Base-by-base conservation (phyloP, 2,329 filamentous ascomycete genomes). In the Fulvia fulva region DNA sequence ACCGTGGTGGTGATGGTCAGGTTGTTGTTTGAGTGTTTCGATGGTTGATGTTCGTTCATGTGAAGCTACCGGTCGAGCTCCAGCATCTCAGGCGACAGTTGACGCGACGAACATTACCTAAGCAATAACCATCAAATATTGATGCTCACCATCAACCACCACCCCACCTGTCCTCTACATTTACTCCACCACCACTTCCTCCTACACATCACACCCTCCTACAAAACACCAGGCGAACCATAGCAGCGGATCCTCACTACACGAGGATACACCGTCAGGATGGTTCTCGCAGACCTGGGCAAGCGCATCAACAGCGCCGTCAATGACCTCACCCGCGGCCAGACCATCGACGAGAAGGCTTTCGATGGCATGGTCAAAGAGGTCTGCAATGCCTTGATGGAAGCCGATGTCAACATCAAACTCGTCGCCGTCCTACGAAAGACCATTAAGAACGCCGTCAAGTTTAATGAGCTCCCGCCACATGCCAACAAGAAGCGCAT, bases 281-380 rank as follows among this genome's bases (percentile, higher is more conserved):
- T 99, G 94, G 94, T 99, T 83, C 89, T 99, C 73, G 92, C 96
- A 86, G 94, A 99, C 84, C 85, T 99, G 60, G 94, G 94, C 69
- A 91, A 93, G 82, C 94, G 94, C 79, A 97, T 99, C 77, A 97
- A 97, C 79, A 86, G 91, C 81, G 94, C 94, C 70, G 90, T 99
- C 79, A 89, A 87, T 63, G 93, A 97, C 79, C 83, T 97, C 70
- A 96, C 93, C 60, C 84, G 93, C 71, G 91, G 94, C 58, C 89
- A 87, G 65, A 97, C 96, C 72, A 85, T 97, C 68, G 93, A 97
- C 73, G 94, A 99, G 79, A 97, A 97, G 87, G 91, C 92, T 44
- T 97, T 99, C 75, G 94, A 99, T 80, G 83, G 84, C 69, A 99
- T 99, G 94, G 84, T 99, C 74, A 97, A 97, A 79, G 92, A 97